Evolutionary conservation across 768 basidiomycete genomes (phyloP).

Genomic region (Trametes cubensis): DNA sequence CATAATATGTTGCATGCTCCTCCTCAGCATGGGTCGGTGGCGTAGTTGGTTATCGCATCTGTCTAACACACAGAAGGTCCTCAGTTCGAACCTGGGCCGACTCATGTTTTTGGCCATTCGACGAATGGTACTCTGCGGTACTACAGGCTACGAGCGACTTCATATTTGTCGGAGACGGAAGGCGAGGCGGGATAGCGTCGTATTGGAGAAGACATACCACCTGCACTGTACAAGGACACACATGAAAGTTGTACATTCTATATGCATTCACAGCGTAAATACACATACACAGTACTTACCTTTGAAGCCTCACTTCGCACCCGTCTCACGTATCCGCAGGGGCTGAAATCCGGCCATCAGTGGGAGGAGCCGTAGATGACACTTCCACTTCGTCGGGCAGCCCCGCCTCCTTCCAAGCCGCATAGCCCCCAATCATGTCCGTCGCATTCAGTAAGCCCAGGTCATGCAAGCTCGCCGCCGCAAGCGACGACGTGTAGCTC

Average conservation of each 20-base stretch:
- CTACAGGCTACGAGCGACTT: too few species aligned
- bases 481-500: conserved; percentile 72
- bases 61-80: conserved; percentile 83
- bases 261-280: neutral
- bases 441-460: conserved; percentile 75
- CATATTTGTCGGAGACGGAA: too few species aligned
- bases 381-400: conserved; percentile 47
- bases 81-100: conserved; percentile 68
- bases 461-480: conserved; percentile 68
- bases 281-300: neutral
- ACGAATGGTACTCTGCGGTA: too few species aligned
- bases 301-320: neutral
- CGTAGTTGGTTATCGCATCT: conserved; percentile 85
- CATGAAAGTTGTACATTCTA: too few species aligned
- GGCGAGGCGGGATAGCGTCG: too few species aligned
- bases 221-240: too few species aligned
- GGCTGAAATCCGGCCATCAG: conserved; percentile 8
- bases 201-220: too few species aligned
- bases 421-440: conserved; percentile 75
- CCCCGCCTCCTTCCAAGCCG: conserved; percentile 70
- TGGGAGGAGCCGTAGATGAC: conserved; percentile 21
- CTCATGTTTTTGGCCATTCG: conserved; percentile 29
- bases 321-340: neutral
- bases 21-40: conserved; percentile 50
- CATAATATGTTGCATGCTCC: too few species aligned